These are phyloP conservation scores for Nicotiana otophora DNA, from an alignment of 257 asterid genomes.

Conservation along the genomic window DNA sequence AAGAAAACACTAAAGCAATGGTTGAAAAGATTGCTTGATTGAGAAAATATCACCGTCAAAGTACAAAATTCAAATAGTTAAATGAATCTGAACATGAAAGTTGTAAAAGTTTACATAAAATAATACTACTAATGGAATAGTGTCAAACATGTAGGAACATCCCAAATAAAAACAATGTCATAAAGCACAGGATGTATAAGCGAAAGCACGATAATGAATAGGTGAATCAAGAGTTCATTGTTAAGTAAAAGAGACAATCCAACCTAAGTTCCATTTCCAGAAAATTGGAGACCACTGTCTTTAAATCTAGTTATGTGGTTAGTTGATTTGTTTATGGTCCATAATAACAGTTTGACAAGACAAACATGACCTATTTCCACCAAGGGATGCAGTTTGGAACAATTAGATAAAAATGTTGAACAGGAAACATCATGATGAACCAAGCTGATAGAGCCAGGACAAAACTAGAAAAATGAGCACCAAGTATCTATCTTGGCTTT, in stretches of 20 bases:
- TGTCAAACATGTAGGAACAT: neutral
- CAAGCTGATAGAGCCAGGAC: neutral
- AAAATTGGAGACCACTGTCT: neutral
- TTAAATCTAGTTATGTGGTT: neutral
- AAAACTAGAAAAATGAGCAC: neutral
- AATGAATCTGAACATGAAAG: neutral
- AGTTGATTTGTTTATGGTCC: neutral
- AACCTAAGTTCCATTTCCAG: neutral
- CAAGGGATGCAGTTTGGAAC: neutral
- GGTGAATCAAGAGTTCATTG: neutral
- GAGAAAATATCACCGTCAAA: conserved; percentile 1
- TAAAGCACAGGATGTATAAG: neutral
- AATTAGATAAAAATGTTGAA: neutral
- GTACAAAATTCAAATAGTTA: neutral
- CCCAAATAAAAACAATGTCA: neutral
- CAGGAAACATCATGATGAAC: neutral
- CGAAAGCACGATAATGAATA: neutral
- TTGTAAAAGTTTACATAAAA: neutral
- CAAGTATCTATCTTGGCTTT: conserved; percentile 2
- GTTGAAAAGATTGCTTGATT: neutral
- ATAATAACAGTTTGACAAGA: neutral
- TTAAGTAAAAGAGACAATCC: neutral
- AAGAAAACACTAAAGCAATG: neutral
- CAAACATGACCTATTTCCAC: conserved; percentile 2
- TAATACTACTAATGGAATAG: neutral